These are phyloP conservation scores for Cymbopogon citratus DNA, from an alignment of 176 grass and related monocot species.

Conservation along the genomic window DNA sequence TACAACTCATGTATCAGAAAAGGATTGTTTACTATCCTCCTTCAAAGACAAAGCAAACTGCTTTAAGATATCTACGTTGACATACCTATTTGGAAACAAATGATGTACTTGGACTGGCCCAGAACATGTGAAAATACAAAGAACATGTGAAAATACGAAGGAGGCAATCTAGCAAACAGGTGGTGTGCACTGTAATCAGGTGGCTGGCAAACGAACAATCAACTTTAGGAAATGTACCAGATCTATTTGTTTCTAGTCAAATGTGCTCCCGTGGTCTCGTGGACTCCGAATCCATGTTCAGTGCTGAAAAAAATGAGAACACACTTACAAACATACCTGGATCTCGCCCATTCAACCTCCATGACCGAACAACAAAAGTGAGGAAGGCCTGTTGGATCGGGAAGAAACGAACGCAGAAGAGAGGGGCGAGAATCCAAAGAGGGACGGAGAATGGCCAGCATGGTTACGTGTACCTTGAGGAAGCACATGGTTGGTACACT, in stretches of 20 bases:
- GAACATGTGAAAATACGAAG: background rate
- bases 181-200: background rate
- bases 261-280: background rate
- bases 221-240: too few species aligned
- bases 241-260: background rate
- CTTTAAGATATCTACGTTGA: background rate
- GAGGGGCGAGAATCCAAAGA: background rate
- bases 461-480: too few species aligned
- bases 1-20: background rate
- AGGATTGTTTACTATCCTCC: background rate
- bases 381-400: background rate
- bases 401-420: background rate
- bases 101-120: background rate
- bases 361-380: background rate
- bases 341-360: too few species aligned
- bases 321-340: background rate
- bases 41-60: background rate
- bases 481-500: too few species aligned
- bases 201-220: background rate
- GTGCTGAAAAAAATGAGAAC: background rate
- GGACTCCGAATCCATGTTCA: too few species aligned
- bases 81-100: background rate
- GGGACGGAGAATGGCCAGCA: too few species aligned
- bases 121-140: too few species aligned
- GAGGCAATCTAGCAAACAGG: slow-evolving; percentile 7